A percentile compares a stretch with the other conserved stretches of the same genome.
Conservation (phyloP, 2,329 filamentous ascomycete genomes). For the Microdochium trichocladiopsis region DNA sequence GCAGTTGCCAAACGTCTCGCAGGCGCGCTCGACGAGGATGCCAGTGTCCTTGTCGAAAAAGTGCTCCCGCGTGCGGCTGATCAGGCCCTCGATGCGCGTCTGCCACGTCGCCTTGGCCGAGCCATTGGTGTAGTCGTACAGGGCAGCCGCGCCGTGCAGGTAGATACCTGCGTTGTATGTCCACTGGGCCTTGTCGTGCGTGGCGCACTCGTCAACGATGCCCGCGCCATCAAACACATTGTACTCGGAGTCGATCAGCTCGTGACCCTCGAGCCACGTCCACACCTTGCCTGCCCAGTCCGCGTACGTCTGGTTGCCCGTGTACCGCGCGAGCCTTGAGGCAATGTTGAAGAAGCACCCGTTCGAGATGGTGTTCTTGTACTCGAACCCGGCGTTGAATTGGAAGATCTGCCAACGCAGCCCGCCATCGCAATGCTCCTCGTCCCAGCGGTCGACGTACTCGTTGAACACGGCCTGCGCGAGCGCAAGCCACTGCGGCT, state of each 20-base stretch:
- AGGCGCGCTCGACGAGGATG: constrained; percentile 59
- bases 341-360: constrained; percentile 64
- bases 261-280: constrained; percentile 50
- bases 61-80: constrained; percentile 38
- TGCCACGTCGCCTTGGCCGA: constrained; percentile 40
- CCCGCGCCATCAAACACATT: constrained; percentile 38
- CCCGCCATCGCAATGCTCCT: constrained; percentile 59
- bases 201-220: constrained; percentile 35
- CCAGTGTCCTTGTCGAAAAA: constrained; percentile 43
- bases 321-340: constrained; percentile 69
- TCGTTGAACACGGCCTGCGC: constrained; percentile 76
- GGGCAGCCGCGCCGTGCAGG: constrained; percentile 53
- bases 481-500: constrained; percentile 71
- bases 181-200: constrained; percentile 55
- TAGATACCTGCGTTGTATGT: constrained; percentile 64
- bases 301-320: constrained; percentile 69
- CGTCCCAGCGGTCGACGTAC: constrained; percentile 66
- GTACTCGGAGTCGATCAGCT: constrained; percentile 49
- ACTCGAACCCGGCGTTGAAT: constrained; percentile 65
- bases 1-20: constrained; percentile 55
- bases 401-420: constrained; percentile 81
- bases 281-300: constrained; percentile 69
- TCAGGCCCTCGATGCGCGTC: constrained; percentile 49
- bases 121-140: constrained; percentile 54
- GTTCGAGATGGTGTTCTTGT: constrained; percentile 64